A percentile compares a stretch with the other conserved stretches of the same genome.
Conservation (phyloP, 352 stramenopile species). For the Phytophthora meadii region DNA sequence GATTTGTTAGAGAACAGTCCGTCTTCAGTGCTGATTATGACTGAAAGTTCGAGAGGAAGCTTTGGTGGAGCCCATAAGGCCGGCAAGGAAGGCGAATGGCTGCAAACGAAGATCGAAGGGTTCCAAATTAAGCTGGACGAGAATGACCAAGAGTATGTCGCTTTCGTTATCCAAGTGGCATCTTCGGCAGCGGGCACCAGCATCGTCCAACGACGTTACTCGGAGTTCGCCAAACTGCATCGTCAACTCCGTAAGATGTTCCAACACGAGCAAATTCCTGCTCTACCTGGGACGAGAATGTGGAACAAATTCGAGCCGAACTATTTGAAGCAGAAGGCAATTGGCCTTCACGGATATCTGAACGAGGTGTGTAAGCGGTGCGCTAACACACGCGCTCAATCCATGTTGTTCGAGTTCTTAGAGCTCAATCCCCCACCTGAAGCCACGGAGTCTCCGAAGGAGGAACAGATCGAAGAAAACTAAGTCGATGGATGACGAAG, state of each 20-base stretch:
- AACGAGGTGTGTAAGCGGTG: conserved; percentile 78
- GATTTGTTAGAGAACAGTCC: conserved; percentile 85
- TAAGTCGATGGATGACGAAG: conserved; percentile 12
- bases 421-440: conserved; percentile 43
- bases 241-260: conserved; percentile 80
- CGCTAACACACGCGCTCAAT: conserved; percentile 70
- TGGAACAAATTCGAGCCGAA: conserved; percentile 87
- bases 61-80: conserved; percentile 28
- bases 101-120: conserved; percentile 85
- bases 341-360: conserved; percentile 75
- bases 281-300: conserved; percentile 73
- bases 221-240: conserved; percentile 80
- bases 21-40: conserved; percentile 79
- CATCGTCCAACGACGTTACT: conserved; percentile 84
- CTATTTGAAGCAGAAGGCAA: conserved; percentile 84
- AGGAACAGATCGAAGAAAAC: conserved; percentile 11
- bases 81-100: conserved; percentile 53
- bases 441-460: conserved; percentile 9
- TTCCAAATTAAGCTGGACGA: conserved; percentile 75
- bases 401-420: conserved; percentile 72
- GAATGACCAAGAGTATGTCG: conserved; percentile 75
- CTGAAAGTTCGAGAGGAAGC: conserved; percentile 33
- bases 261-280: conserved; percentile 77
- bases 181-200: conserved; percentile 65
- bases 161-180: conserved; percentile 83